Evolutionary conservation across 2,329 filamentous ascomycete genomes (phyloP).

Genomic region (Apiospora saccharicola): DNA sequence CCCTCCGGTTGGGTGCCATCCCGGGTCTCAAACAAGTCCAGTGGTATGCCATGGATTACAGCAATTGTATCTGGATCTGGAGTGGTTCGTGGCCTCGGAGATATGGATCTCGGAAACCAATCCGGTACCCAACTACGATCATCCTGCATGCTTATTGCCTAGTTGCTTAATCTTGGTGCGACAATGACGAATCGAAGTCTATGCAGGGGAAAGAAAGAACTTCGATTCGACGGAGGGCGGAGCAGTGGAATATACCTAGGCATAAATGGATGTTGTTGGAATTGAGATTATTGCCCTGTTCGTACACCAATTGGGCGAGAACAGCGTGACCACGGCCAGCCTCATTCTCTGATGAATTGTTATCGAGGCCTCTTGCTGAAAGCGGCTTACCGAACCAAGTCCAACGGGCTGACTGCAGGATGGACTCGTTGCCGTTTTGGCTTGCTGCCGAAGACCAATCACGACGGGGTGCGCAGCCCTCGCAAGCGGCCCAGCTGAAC

Average conservation of each 20-base stretch:
- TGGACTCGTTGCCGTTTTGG: background rate
- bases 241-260: background rate
- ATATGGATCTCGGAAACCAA: background rate
- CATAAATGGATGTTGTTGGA: background rate
- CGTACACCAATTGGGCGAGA: background rate
- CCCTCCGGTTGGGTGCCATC: background rate
- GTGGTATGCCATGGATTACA: background rate
- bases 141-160: background rate
- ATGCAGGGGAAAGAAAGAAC: too few relatives aligned
- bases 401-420: background rate
- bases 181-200: background rate
- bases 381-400: slow-evolving; percentile 1
- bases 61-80: background rate
- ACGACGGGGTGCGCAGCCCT: slow-evolving; percentile 1
- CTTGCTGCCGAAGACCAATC: background rate
- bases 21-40: background rate
- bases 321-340: background rate
- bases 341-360: background rate
- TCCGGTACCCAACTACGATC: slow-evolving; percentile 11
- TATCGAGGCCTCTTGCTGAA: background rate
- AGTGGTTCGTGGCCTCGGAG: background rate
- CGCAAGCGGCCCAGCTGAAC: slow-evolving; percentile 6
- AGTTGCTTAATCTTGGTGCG: background rate
- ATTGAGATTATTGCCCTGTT: background rate
- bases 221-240: background rate